These are phyloP conservation scores for Avicennia marina DNA, from an alignment of 257 asterid genomes.

Conservation along the genomic window DNA sequence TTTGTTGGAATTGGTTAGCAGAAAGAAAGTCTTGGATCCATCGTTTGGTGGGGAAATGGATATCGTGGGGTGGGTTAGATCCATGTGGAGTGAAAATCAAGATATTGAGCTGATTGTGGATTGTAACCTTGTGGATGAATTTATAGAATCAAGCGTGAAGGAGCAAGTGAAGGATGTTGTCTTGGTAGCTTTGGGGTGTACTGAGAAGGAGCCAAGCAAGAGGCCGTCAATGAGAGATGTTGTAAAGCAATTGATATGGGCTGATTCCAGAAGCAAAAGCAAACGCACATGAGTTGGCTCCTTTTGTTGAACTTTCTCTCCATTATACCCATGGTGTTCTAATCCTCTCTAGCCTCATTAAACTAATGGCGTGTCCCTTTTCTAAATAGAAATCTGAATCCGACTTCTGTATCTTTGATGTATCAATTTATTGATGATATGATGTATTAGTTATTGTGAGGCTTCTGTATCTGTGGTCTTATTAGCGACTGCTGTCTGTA, in stretches of 20 bases:
- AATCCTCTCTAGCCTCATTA: no score
- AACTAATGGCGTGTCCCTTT: no score
- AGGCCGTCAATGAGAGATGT: conserved; percentile 82
- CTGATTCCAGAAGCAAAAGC: conserved; percentile 32
- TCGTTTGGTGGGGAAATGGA: conserved; percentile 39
- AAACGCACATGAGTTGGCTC: conserved; percentile 2
- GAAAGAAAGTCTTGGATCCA: conserved; percentile 55
- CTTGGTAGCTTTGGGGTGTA: conserved; percentile 60
- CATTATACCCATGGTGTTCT: no score
- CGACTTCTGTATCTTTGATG: no score
- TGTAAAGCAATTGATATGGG: conserved; percentile 45
- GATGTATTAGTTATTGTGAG: no score
- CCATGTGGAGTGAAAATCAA: conserved; percentile 34
- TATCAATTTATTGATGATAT: no score
- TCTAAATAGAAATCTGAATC: no score
- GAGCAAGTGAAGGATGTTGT: conserved; percentile 47
- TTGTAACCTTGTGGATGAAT: conserved; percentile 44
- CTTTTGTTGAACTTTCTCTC: no score
- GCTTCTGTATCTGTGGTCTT: no score
- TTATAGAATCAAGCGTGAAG: conserved; percentile 44
- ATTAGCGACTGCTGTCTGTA: no score
- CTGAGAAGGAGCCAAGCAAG: conserved; percentile 42
- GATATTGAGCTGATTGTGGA: conserved; percentile 46
- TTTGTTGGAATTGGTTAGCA: conserved; percentile 57
- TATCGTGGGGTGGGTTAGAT: conserved; percentile 49